phyloP scores from a whole-genome alignment of 2,329 filamentous ascomycete species.

The Elsinoe australis region DNA sequence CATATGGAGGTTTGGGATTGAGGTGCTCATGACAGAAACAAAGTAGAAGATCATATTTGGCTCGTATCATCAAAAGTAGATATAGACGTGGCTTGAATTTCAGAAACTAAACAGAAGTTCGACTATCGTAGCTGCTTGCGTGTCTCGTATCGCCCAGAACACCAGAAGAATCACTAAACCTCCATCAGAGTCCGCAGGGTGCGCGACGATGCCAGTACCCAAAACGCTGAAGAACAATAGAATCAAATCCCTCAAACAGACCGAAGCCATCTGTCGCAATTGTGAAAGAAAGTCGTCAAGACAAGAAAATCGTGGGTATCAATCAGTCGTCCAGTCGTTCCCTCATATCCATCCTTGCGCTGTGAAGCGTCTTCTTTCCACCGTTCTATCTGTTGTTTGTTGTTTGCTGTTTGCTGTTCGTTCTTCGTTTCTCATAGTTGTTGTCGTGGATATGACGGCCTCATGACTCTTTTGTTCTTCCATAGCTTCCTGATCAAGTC shows the following conservation, averaged over 20 bases:
- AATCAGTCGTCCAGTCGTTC: conserved; percentile 16
- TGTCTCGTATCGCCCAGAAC: conserved; percentile 11
- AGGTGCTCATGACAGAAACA: conserved; percentile 13
- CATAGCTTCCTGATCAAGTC: background rate
- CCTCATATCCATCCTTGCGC: conserved; percentile 5
- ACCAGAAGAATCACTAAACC: background rate
- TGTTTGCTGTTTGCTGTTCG: no score
- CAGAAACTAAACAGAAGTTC: no score
- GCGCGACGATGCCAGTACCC: no score
- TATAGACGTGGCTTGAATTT: conserved; percentile 1
- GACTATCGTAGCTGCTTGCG: conserved; percentile 4
- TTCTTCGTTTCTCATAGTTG: background rate
- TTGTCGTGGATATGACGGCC: no score
- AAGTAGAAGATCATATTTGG: no score
- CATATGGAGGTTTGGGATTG: conserved; percentile 48
- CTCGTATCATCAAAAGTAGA: conserved; percentile 13
- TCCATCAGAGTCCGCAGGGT: no score
- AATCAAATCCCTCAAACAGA: no score
- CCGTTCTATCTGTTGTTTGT: background rate
- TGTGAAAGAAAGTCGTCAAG: conserved; percentile 1
- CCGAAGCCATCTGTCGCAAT: no score
- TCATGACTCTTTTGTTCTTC: background rate
- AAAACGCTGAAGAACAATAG: no score
- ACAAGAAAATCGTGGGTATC: conserved; percentile 17
- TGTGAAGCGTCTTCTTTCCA: background rate